A percentile compares a stretch with the other conserved stretches of the same genome.
Conservation (phyloP, 495 filamentous ascomycete species). For the Hypoxylon trugodes region DNA sequence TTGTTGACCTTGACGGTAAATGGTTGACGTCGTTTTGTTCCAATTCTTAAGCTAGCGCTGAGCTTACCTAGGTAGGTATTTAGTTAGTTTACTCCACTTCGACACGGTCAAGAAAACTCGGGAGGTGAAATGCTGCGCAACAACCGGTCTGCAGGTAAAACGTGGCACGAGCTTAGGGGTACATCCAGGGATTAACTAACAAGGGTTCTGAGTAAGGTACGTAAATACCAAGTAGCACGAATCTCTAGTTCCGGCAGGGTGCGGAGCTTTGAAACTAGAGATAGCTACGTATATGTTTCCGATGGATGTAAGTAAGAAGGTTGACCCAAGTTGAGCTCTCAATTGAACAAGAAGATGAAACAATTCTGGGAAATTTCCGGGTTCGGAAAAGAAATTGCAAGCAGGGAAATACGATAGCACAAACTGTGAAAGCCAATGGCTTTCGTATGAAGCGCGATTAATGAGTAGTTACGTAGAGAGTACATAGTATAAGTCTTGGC, state of each 20-base stretch:
- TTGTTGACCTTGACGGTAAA: slow-evolving; percentile 4
- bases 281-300: no score
- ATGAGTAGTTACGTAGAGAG: not conserved
- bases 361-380: no score
- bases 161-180: slow-evolving; percentile 38
- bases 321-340: no score
- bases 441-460: not conserved
- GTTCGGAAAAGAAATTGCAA: not conserved
- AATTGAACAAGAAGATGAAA: no score
- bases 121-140: not conserved
- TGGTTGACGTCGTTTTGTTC: slow-evolving; percentile 27
- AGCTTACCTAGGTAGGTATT: not conserved
- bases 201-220: not conserved
- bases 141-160: slow-evolving; percentile 32
- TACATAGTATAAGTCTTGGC: slow-evolving; percentile 2
- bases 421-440: slow-evolving; percentile 9
- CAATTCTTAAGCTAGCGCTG: slow-evolving; percentile 3
- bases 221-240: no score
- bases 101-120: slow-evolving; percentile 25
- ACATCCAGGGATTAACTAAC: slow-evolving; percentile 9
- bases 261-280: no score
- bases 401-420: not conserved
- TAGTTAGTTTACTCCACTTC: no score
- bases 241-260: no score
- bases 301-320: no score